These are phyloP conservation scores for Puccinia triticina DNA, from an alignment of 1,284 basidiomycete species.

Conservation along the genomic window DNA sequence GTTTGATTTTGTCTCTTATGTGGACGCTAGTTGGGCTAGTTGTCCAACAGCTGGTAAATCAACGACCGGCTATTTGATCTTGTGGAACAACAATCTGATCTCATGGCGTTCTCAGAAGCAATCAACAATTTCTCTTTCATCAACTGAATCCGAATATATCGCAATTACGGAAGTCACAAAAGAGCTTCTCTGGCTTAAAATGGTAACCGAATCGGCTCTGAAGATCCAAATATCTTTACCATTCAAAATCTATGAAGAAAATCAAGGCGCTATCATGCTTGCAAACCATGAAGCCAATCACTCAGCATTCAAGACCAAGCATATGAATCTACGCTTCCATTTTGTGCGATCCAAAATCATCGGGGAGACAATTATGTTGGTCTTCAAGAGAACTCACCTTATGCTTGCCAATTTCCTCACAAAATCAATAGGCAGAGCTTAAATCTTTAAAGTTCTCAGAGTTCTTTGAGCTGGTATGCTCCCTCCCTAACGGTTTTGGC, in stretches of 20 bases:
- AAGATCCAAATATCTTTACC: slow-evolving; percentile 47
- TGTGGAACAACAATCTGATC: too few species aligned
- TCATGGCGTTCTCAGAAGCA: slow-evolving; percentile 5
- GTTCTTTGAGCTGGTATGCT: background rate
- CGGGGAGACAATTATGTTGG: background rate
- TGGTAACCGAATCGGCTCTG: slow-evolving; percentile 56
- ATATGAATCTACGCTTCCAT: slow-evolving; percentile 5
- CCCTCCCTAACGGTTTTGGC: background rate
- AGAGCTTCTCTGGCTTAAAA: slow-evolving; percentile 62
- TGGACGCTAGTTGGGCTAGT: too few species aligned
- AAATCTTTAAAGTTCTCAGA: background rate
- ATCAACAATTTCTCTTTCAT: slow-evolving; percentile 56
- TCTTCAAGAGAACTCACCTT: background rate
- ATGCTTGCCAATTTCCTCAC: slow-evolving; percentile 32
- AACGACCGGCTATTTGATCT: too few species aligned
- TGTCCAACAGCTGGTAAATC: too few species aligned
- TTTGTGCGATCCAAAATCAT: background rate
- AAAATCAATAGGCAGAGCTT: background rate
- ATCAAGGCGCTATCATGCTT: slow-evolving; percentile 56
- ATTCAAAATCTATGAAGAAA: slow-evolving; percentile 56
- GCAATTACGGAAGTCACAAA: slow-evolving; percentile 63
- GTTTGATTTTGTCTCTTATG: too few species aligned
- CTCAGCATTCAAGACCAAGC: background rate
- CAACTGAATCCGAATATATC: slow-evolving; percentile 63
- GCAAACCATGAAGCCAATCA: slow-evolving; percentile 52